Base-by-base conservation (phyloP, 441 rosid genomes). In the Jatropha multifida region DNA sequence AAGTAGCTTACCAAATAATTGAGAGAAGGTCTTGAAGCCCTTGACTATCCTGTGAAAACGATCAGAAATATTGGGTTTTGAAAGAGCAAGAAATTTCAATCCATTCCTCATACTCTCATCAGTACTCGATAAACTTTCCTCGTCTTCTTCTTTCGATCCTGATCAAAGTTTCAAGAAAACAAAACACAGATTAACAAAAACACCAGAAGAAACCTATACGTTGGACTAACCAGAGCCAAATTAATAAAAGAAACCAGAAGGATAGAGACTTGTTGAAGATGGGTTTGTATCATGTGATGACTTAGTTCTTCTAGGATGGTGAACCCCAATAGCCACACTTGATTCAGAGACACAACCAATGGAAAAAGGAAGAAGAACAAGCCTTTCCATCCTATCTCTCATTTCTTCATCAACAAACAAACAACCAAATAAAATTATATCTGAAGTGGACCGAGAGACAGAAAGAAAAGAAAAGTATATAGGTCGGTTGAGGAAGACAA, bases 381-480 rank as follows among this genome's bases (percentile, higher is more conserved):
- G 85, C 76, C 88, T 90, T 86, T 95, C 99, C 93, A 93, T 90
- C 82, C 86, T 87, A 72, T 90, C 97, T 85, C 90, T 93, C 99
- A 94, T 93, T 74, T 68, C 80, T 80, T 74, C 79, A 72, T 72
- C 71, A 76, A 76, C 61, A 81, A 37, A 4, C 60, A 27, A 4
- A 7, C 17, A 18, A 46, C 74, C 65, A 27, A 66, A 15, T 23
- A 51, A 0, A 55, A 4, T 17, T 54, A 67, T 37, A 37, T 56
- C 1, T 55, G 64, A 54, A 70, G 17, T 69, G 3, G 55, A 71
- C 46, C 14, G 20, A 37, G 67, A 58, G 32, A 32, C 32, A 1
- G 54, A 61, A 67, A 73, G 26, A 55, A 68, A 72, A 60, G 75
- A 42, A 67, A 76, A 52, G 55, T 56, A 48, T 1, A 40, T 65